These are phyloP conservation scores for Serendipita sp. DNA, from an alignment of 768 basidiomycete species.

Conservation along the genomic window DNA sequence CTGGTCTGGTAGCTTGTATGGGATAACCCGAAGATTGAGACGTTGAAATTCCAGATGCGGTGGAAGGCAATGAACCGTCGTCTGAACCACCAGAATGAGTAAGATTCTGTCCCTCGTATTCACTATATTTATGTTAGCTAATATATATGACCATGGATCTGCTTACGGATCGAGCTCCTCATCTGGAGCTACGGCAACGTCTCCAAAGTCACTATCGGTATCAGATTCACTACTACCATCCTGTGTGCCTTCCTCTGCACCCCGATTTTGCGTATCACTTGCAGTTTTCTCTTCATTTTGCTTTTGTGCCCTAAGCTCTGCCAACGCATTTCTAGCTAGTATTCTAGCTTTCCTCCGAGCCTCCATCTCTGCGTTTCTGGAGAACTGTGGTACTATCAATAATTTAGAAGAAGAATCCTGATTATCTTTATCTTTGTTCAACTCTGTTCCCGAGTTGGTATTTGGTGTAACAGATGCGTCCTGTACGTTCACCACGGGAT, in stretches of 20 bases:
- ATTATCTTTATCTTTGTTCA: background rate
- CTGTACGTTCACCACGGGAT: background rate
- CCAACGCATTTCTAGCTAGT: constrained; percentile 24
- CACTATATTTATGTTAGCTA: background rate
- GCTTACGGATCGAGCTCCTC: constrained; percentile 73
- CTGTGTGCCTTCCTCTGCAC: background rate
- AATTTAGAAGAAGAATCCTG: background rate
- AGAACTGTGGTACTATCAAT: constrained; percentile 47
- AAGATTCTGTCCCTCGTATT: constrained; percentile 14
- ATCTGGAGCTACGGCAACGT: constrained; percentile 29
- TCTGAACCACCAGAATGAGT: constrained; percentile 47
- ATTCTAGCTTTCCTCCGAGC: constrained; percentile 47
- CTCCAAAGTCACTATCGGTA: constrained; percentile 22
- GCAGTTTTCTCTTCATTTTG: constrained; percentile 8
- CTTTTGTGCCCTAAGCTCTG: constrained; percentile 8
- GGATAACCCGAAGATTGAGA: constrained; percentile 31
- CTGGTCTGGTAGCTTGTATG: background rate
- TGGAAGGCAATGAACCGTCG: constrained; percentile 25
- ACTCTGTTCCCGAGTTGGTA: background rate
- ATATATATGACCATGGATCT: background rate
- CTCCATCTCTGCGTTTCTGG: constrained; percentile 77
- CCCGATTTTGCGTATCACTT: background rate
- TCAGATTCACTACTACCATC: constrained; percentile 10
- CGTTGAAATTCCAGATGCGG: constrained; percentile 28
- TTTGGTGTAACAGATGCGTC: constrained; percentile 1